Evolutionary conservation across 2,329 filamentous ascomycete genomes (phyloP).

Genomic region (Hirsutella rhossiliensis): DNA sequence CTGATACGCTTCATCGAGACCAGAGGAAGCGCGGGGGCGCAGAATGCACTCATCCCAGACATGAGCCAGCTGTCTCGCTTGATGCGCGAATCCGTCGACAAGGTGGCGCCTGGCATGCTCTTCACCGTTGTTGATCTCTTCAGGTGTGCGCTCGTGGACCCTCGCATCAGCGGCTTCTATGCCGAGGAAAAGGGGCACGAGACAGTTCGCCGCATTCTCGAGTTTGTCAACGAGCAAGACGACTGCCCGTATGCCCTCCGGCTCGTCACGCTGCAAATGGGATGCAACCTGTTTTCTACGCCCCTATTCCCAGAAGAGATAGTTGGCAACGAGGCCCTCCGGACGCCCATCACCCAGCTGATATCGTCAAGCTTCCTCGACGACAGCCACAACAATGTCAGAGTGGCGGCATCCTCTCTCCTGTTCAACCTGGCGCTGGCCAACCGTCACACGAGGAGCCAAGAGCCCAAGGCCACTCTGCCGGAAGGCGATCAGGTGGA

Average conservation of each 20-base stretch:
- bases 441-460: constrained; percentile 53
- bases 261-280: constrained; percentile 70
- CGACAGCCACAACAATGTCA: constrained; percentile 57
- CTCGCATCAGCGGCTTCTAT: constrained; percentile 69
- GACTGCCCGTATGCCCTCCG: constrained; percentile 69
- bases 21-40: constrained; percentile 43
- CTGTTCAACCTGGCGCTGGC: constrained; percentile 70
- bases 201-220: constrained; percentile 50
- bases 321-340: constrained; percentile 37
- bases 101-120: constrained; percentile 50
- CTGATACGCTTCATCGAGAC: constrained; percentile 61
- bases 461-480: constrained; percentile 44
- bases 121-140: constrained; percentile 84
- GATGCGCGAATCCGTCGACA: constrained; percentile 40
- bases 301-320: constrained; percentile 57
- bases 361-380: constrained; percentile 72
- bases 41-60: constrained; percentile 59
- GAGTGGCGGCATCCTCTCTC: constrained; percentile 71
- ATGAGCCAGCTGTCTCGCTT: constrained; percentile 52
- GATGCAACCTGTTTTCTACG: constrained; percentile 75
- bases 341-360: constrained; percentile 50
- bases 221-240: constrained; percentile 42
- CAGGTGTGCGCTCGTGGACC: constrained; percentile 63
- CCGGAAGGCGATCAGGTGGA: constrained; percentile 66
- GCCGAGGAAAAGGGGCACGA: constrained; percentile 59